phyloP scores from a whole-genome alignment of 495 filamentous ascomycete species.

The Neurospora intermedia region DNA sequence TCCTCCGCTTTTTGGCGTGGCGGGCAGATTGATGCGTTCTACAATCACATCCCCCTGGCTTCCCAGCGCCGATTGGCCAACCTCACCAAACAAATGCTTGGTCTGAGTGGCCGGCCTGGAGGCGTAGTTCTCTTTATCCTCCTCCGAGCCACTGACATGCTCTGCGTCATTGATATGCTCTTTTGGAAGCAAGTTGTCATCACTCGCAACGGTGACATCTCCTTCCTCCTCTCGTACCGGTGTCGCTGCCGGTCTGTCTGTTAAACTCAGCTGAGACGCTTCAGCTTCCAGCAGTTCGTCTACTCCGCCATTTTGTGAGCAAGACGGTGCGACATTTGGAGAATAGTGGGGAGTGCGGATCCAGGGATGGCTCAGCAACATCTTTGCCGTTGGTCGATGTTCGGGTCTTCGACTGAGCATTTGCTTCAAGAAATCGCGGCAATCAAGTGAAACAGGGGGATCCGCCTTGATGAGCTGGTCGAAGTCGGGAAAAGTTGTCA shows the following conservation, averaged over 20 bases:
- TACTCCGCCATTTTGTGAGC: conserved; percentile 30
- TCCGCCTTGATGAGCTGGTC: conserved; percentile 41
- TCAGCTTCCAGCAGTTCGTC: conserved; percentile 40
- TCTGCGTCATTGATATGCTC: conserved; percentile 30
- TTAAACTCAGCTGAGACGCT: conserved; percentile 60
- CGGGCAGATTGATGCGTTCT: conserved; percentile 35
- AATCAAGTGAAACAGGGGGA: conserved; percentile 44
- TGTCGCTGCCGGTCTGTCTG: conserved; percentile 21
- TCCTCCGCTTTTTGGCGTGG: conserved; percentile 19
- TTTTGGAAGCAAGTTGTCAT: conserved; percentile 31
- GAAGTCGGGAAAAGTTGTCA: conserved; percentile 57
- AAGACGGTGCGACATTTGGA: conserved; percentile 21
- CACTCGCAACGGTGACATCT: conserved; percentile 5
- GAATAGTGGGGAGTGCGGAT: conserved; percentile 35
- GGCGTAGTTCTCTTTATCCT: conserved; percentile 33
- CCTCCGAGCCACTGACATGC: conserved; percentile 22
- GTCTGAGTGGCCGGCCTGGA: conserved; percentile 25
- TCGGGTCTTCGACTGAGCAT: conserved; percentile 69
- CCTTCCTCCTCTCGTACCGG: conserved; percentile 6
- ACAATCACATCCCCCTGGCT: conserved; percentile 41
- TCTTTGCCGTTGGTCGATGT: conserved; percentile 50
- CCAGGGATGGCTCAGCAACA: conserved; percentile 61
- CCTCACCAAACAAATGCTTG: conserved; percentile 69
- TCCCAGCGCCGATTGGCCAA: conserved; percentile 56
- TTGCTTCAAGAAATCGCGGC: conserved; percentile 59